phyloP scores from a whole-genome alignment of 768 basidiomycete genomes.

The Naganishia antarctica region DNA sequence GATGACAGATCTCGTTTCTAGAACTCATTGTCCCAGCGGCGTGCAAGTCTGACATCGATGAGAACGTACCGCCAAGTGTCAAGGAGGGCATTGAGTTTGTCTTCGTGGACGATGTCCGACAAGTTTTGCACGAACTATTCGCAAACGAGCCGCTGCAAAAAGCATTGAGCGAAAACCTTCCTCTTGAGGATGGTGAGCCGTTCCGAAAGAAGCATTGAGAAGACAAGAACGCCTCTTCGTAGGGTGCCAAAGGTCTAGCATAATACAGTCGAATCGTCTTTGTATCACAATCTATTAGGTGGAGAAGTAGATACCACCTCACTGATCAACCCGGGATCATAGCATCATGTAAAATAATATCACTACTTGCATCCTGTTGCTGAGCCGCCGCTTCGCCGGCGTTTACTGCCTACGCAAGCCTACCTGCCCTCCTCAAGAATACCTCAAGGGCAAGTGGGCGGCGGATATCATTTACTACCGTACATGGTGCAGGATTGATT shows the following conservation, averaged over 20 bases:
- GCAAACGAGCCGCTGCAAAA: conserved; percentile 58
- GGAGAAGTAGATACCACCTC: background rate
- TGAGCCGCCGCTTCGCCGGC: too few relatives aligned
- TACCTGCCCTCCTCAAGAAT: too few relatives aligned
- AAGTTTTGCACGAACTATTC: conserved; percentile 86
- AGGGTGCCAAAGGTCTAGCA: background rate
- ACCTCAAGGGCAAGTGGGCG: too few relatives aligned
- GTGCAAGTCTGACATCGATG: conserved; percentile 89
- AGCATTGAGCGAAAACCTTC: conserved; percentile 65
- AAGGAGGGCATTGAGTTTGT: conserved; percentile 92
- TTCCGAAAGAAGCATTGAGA: conserved; percentile 23
- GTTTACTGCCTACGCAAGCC: too few relatives aligned
- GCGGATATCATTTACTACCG: too few relatives aligned
- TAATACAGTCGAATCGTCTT: too few relatives aligned
- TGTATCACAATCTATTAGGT: too few relatives aligned
- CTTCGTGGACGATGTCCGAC: conserved; percentile 86
- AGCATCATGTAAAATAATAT: too few relatives aligned
- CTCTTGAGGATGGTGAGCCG: conserved; percentile 36
- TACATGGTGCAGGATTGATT: too few relatives aligned
- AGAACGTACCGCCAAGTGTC: conserved; percentile 92
- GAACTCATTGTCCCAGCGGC: conserved; percentile 54
- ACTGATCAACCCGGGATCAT: too few relatives aligned
- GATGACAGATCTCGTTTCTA: conserved; percentile 25
- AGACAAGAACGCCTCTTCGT: too few relatives aligned
- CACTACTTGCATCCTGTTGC: too few relatives aligned